Conservation (phyloP, 1,139 yeast species). For the Yamadazyma conglobata region DNA sequence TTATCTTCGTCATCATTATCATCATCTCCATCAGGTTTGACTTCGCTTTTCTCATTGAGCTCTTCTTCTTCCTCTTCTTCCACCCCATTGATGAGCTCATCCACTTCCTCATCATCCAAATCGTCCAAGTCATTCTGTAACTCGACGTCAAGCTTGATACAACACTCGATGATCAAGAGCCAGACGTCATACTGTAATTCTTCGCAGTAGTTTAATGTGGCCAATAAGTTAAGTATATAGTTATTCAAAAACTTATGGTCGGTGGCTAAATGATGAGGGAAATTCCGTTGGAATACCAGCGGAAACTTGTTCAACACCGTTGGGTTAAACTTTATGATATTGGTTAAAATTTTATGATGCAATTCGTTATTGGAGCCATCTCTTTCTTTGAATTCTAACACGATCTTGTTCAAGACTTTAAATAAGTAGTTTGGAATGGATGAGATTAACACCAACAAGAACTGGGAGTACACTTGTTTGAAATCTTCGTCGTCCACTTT, state of each 20-base stretch:
- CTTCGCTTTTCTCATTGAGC: conserved; percentile 23
- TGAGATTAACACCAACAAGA: conserved; percentile 74
- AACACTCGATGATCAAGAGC: conserved; percentile 74
- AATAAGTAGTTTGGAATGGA: conserved; percentile 87
- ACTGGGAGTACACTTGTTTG: conserved; percentile 57
- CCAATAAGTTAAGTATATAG: conserved; percentile 64
- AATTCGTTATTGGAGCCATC: conserved; percentile 15
- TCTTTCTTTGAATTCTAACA: conserved; percentile 50
- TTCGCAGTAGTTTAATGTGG: conserved; percentile 62
- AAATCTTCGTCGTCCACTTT: conserved; percentile 25
- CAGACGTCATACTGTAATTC: conserved; percentile 74
- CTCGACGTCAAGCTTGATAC: conserved; percentile 91
- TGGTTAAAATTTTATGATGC: conserved; percentile 67
- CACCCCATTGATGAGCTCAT: conserved; percentile 54
- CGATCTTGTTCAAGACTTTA: conserved; percentile 68
- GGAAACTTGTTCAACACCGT: conserved; percentile 71
- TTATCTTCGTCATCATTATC: conserved; percentile 22
- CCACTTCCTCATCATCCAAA: conserved; percentile 70
- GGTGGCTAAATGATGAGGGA: conserved; percentile 76
- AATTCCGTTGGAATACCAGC: conserved; percentile 51
- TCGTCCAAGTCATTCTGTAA: conserved; percentile 85
- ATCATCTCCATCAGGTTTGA: conserved; percentile 21
- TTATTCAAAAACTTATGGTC: conserved; percentile 51
- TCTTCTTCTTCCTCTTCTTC: conserved; percentile 37
- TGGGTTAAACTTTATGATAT: conserved; percentile 71